phyloP scores from a whole-genome alignment of 805 yeast genomes.

The Ogataea corticis region DNA sequence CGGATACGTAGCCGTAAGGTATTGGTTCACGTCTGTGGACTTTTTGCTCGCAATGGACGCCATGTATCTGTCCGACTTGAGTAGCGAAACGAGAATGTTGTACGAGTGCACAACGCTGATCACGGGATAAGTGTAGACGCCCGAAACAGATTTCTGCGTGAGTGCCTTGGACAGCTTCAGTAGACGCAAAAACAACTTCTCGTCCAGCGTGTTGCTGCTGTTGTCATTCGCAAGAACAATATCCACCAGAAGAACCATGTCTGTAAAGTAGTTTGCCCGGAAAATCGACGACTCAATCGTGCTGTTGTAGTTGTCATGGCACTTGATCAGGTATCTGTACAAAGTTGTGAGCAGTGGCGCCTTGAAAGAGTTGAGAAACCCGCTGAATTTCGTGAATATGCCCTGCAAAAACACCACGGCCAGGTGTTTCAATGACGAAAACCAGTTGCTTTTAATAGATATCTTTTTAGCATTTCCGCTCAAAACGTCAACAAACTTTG shows the following conservation, averaged over 20 bases:
- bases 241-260: slow-evolving; percentile 31
- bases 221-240: slow-evolving; percentile 31
- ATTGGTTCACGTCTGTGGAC: slow-evolving; percentile 21
- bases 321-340: slow-evolving; percentile 35
- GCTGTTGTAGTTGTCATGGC: slow-evolving; percentile 35
- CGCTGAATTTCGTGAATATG: slow-evolving; percentile 34
- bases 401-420: slow-evolving; percentile 31
- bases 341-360: slow-evolving; percentile 26
- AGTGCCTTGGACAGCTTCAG: slow-evolving; percentile 30
- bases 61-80: slow-evolving; percentile 35
- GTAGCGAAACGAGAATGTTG: slow-evolving; percentile 28
- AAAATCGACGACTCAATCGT: slow-evolving; percentile 33
- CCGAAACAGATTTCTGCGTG: slow-evolving; percentile 20
- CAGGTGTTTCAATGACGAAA: slow-evolving; percentile 32
- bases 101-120: slow-evolving; percentile 31
- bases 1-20: slow-evolving; percentile 23
- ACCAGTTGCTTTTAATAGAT: slow-evolving; percentile 35
- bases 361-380: slow-evolving; percentile 36
- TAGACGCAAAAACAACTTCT: slow-evolving; percentile 32
- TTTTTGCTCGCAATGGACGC: slow-evolving; percentile 27
- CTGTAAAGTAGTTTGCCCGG: slow-evolving; percentile 35
- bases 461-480: slow-evolving; percentile 28
- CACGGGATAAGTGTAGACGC: slow-evolving; percentile 32
- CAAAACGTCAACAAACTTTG: slow-evolving; percentile 24
- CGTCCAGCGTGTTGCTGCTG: slow-evolving; percentile 30